Percentiles rank a stretch among this genome's conserved stretches.
phyloP scores from a whole-genome alignment of 257 asterid genomes.

The Striga asiatica region DNA sequence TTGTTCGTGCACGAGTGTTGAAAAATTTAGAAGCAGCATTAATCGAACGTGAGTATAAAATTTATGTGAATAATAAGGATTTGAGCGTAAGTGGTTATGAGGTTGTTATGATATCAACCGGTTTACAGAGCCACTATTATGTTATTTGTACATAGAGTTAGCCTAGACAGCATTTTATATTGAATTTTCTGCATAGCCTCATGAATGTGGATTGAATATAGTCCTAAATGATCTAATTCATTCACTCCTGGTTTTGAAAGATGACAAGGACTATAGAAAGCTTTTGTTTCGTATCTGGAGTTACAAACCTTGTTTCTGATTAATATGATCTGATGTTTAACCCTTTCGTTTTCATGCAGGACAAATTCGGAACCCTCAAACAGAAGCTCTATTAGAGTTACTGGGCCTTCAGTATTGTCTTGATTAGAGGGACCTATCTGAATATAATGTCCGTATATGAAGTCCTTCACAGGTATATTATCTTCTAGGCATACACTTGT shows the following conservation, averaged over 20 bases:
- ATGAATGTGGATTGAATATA: no score
- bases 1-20: no score
- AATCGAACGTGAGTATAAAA: no score
- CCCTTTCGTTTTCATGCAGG: conserved; percentile 31
- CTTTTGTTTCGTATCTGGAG: not conserved
- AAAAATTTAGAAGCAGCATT: no score
- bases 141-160: not conserved
- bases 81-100: not conserved
- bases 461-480: conserved; percentile 35
- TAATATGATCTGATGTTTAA: conserved; percentile 8
- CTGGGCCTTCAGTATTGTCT: conserved; percentile 66
- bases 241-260: no score
- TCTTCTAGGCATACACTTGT: no score
- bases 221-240: no score
- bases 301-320: not conserved
- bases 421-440: conserved; percentile 27
- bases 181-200: not conserved
- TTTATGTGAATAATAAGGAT: not conserved
- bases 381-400: conserved; percentile 63
- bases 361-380: conserved; percentile 71
- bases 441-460: conserved; percentile 10
- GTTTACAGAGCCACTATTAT: not conserved
- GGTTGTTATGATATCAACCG: not conserved
- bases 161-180: not conserved
- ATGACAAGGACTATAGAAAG: no score